A percentile compares a stretch with the other conserved stretches of the same genome.
phyloP scores from a whole-genome alignment of 1,139 yeast genomes.

The Nadsonia commutata region DNA sequence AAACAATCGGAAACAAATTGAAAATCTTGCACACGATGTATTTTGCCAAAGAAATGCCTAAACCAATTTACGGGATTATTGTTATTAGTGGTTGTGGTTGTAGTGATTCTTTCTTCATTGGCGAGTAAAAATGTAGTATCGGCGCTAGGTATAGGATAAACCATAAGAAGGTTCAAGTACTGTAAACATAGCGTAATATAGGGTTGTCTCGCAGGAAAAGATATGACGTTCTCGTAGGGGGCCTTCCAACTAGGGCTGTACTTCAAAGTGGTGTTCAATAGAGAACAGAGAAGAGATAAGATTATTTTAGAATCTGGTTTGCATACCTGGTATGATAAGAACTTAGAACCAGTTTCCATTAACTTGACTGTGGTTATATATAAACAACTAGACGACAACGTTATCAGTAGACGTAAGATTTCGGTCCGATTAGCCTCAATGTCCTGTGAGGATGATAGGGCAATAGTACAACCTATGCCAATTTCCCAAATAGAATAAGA shows the following conservation, averaged over 20 bases:
- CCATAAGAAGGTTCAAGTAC: slow-evolving; percentile 44
- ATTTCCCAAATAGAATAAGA: slow-evolving; percentile 50
- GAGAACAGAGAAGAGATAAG: slow-evolving; percentile 49
- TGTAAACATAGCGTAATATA: slow-evolving; percentile 48
- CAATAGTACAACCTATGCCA: slow-evolving; percentile 47
- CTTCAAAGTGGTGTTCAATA: slow-evolving; percentile 39
- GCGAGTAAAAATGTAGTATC: slow-evolving; percentile 3
- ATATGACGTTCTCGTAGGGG: slow-evolving; percentile 23
- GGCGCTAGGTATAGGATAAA: slow-evolving; percentile 44
- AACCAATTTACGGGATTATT: slow-evolving; percentile 16
- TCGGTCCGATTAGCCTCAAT: slow-evolving; percentile 57
- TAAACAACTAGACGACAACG: slow-evolving; percentile 49
- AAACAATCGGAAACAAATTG: slow-evolving; percentile 31
- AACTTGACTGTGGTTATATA: slow-evolving; percentile 36
- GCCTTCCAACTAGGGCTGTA: slow-evolving; percentile 27
- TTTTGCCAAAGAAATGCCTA: slow-evolving; percentile 21
- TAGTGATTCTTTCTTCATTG: too few species aligned
- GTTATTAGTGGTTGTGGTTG: slow-evolving; percentile 4
- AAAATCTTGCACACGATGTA: slow-evolving; percentile 28
- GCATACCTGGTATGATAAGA: slow-evolving; percentile 44
- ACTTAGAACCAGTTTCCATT: slow-evolving; percentile 40
- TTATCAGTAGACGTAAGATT: slow-evolving; percentile 43
- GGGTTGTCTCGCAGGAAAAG: slow-evolving; percentile 35
- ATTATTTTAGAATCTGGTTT: slow-evolving; percentile 33
- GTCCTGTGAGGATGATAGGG: slow-evolving; percentile 28